Conservation (phyloP, 2,329 filamentous ascomycete species). For the Phaeosphaeriaceae sp. region DNA sequence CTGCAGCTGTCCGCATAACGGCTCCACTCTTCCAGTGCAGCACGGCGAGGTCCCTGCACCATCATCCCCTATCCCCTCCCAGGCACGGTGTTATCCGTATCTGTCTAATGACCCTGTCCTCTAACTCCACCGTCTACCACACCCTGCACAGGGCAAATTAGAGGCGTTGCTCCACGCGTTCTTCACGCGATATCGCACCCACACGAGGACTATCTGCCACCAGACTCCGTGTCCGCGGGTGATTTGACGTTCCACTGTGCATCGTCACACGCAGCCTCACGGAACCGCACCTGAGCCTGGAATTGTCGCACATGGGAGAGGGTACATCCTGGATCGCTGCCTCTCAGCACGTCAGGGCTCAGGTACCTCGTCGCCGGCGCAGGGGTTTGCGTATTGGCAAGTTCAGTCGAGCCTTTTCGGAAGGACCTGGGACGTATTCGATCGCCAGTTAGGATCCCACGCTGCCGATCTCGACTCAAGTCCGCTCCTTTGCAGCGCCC, state of each 20-base stretch:
- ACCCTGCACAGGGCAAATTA: constrained; percentile 20
- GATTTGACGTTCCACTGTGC: not conserved
- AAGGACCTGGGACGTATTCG: not conserved
- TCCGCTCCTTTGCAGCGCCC: constrained; percentile 25
- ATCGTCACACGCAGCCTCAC: not conserved
- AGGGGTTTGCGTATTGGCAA: not conserved
- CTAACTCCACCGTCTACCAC: constrained; percentile 12
- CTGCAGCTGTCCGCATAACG: constrained; percentile 6
- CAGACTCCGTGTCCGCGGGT: not conserved
- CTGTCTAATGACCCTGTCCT: not conserved
- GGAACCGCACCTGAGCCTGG: not conserved
- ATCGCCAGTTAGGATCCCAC: constrained; percentile 10
- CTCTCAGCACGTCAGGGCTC: not conserved
- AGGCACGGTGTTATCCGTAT: not conserved
- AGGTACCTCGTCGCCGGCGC: not conserved
- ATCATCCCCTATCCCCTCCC: constrained; percentile 4
- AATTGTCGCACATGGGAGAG: not conserved
- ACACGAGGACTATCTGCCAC: not conserved
- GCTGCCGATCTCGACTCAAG: constrained; percentile 24
- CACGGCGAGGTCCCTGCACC: constrained; percentile 3
- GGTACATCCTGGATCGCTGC: not conserved
- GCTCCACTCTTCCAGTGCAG: constrained; percentile 5
- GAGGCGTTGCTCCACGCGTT: constrained; percentile 10
- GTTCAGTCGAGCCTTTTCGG: constrained; percentile 1
- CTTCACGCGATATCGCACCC: constrained; percentile 12